phyloP scores from a whole-genome alignment of 2,329 filamentous ascomycete genomes.

The Colletotrichum neosansevieriae region DNA sequence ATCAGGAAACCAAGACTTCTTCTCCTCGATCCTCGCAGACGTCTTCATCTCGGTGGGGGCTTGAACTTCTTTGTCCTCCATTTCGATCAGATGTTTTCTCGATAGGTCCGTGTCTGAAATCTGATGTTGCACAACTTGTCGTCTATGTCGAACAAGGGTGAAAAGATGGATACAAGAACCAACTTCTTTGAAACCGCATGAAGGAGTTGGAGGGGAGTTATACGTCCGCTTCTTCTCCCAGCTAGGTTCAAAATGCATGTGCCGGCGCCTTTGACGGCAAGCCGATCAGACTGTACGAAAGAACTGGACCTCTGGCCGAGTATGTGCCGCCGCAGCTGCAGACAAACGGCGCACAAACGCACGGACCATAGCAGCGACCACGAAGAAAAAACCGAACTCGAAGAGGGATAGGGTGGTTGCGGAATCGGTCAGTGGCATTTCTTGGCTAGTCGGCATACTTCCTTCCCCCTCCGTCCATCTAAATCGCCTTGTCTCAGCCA shows the following conservation, averaged over 20 bases:
- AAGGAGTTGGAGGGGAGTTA: slow-evolving; percentile 16
- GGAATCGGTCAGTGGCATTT: slow-evolving; percentile 10
- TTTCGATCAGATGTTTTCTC: not conserved
- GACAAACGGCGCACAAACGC: slow-evolving; percentile 18
- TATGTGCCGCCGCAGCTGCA: slow-evolving; percentile 11
- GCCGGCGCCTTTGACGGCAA: slow-evolving; percentile 1
- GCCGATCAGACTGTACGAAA: slow-evolving; percentile 14
- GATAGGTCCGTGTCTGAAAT: not conserved
- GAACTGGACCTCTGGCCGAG: slow-evolving; percentile 1
- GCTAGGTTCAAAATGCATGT: slow-evolving; percentile 8
- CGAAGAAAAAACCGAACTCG: not conserved
- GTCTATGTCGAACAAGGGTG: not conserved
- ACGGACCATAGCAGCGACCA: slow-evolving; percentile 7
- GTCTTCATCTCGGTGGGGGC: not conserved
- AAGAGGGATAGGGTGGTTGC: not conserved
- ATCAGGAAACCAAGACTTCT: slow-evolving; percentile 39
- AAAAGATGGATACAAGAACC: not conserved
- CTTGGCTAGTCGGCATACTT: not conserved
- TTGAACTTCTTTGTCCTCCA: not conserved
- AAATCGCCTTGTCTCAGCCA: slow-evolving; percentile 5
- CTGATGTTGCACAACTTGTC: not conserved
- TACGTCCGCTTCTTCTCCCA: not conserved
- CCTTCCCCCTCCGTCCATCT: not conserved
- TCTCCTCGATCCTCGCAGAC: not conserved
- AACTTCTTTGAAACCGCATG: not conserved